phyloP scores from a whole-genome alignment of 306 rosid genomes.

The Carpinus fangiana region DNA sequence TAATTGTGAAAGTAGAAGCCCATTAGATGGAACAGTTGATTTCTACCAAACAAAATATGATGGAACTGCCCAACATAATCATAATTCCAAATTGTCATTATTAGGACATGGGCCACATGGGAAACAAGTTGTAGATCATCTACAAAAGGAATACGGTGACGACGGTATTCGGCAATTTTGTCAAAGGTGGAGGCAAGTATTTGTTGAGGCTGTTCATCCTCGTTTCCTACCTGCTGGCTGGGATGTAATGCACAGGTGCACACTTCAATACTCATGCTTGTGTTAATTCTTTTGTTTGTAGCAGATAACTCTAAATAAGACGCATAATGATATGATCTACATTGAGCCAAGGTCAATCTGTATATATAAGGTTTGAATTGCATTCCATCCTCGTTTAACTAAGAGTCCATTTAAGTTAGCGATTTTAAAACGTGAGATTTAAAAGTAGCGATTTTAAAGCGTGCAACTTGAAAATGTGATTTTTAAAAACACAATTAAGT shows the following conservation, averaged over 20 bases:
- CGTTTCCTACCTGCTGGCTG: slow-evolving; percentile 90
- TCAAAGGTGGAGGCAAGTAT: slow-evolving; percentile 93
- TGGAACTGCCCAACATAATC: slow-evolving; percentile 38
- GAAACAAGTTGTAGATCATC: slow-evolving; percentile 79
- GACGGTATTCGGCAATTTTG: slow-evolving; percentile 75
- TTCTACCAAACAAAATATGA: slow-evolving; percentile 22
- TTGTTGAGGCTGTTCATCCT: slow-evolving; percentile 77
- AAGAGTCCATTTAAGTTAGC: too few species aligned
- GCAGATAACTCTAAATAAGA: neutral
- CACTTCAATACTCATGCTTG: slow-evolving; percentile 16
- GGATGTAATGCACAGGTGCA: slow-evolving; percentile 94
- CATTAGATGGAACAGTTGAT: slow-evolving; percentile 37
- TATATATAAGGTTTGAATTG: neutral
- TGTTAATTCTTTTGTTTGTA: neutral
- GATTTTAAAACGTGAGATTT: too few species aligned
- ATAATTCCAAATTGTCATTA: slow-evolving; percentile 66
- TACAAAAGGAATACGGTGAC: slow-evolving; percentile 68
- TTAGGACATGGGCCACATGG: slow-evolving; percentile 99
- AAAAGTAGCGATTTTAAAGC: too few species aligned
- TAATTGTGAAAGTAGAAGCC: slow-evolving; percentile 20
- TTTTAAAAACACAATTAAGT: neutral
- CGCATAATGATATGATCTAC: slow-evolving; percentile 9
- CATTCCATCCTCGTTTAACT: neutral
- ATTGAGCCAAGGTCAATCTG: neutral
- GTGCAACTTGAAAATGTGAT: too few species aligned